phyloP scores from a whole-genome alignment of 345 rosid genomes.

The Citrus sp. region DNA sequence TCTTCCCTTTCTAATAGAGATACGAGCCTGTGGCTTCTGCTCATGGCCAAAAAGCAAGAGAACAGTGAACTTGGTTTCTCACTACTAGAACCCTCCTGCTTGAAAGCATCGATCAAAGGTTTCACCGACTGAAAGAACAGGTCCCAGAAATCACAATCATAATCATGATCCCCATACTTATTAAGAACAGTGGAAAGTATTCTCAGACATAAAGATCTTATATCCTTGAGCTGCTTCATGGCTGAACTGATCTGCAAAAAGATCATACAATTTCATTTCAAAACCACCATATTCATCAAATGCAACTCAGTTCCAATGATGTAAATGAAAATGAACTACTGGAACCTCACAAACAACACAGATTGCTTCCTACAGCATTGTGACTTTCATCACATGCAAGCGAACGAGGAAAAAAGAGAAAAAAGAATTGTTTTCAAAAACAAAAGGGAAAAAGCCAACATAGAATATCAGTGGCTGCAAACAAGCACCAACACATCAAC shows the following conservation, averaged over 20 bases:
- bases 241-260: constrained; percentile 47
- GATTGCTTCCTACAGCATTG: neutral
- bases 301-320: neutral
- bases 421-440: neutral
- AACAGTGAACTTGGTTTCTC: constrained; percentile 90
- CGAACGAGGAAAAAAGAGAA: neutral
- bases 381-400: neutral
- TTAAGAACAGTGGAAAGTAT: constrained; percentile 65
- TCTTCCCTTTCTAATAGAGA: constrained; percentile 57
- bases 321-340: neutral
- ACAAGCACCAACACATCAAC: neutral
- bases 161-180: constrained; percentile 74
- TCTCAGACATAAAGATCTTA: constrained; percentile 80
- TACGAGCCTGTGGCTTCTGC: constrained; percentile 62
- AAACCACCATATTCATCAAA: neutral
- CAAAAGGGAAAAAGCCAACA: neutral
- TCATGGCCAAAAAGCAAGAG: constrained; percentile 92
- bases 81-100: constrained; percentile 92
- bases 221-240: constrained; percentile 63
- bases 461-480: neutral
- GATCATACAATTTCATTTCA: constrained; percentile 14
- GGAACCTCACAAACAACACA: neutral
- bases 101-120: constrained; percentile 68
- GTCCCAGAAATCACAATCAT: constrained; percentile 79
- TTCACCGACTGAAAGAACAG: constrained; percentile 71